A percentile compares a stretch with the other conserved stretches of the same genome.
These are phyloP conservation scores for Aspergillus heteromorphus DNA, from an alignment of 495 filamentous ascomycete genomes.

Conservation along the genomic window DNA sequence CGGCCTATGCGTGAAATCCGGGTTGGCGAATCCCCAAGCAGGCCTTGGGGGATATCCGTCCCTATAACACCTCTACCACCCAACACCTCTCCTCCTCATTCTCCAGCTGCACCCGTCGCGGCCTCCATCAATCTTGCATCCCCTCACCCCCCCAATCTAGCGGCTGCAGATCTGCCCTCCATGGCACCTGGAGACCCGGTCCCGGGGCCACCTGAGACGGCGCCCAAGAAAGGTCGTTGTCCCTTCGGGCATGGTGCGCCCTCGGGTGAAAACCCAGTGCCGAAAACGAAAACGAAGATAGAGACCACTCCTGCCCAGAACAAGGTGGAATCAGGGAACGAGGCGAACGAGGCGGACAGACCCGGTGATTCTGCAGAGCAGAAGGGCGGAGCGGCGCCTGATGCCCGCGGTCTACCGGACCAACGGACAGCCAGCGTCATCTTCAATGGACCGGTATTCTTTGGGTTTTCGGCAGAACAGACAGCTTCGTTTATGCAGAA, in stretches of 20 bases:
- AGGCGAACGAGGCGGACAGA: not conserved
- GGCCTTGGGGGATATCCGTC: slow-evolving; percentile 85
- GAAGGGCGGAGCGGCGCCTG: not conserved
- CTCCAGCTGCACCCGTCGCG: slow-evolving; percentile 19
- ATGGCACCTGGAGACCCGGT: slow-evolving; percentile 13
- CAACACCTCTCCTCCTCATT: slow-evolving; percentile 13
- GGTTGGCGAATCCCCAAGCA: slow-evolving; percentile 81
- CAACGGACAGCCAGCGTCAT: slow-evolving; percentile 52
- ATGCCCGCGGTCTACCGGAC: not conserved
- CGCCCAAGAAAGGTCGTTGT: slow-evolving; percentile 34
- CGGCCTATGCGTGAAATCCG: slow-evolving; percentile 75
- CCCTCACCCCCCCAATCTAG: slow-evolving; percentile 9
- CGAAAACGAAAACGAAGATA: slow-evolving; percentile 10
- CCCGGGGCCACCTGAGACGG: slow-evolving; percentile 18
- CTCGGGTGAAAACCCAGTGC: slow-evolving; percentile 10
- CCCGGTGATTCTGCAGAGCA: not conserved
- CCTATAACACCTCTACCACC: slow-evolving; percentile 34
- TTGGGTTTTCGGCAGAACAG: slow-evolving; percentile 79
- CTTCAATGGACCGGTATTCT: slow-evolving; percentile 85
- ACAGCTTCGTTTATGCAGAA: slow-evolving; percentile 65
- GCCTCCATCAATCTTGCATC: slow-evolving; percentile 15
- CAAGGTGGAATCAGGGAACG: not conserved
- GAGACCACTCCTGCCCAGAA: slow-evolving; percentile 9
- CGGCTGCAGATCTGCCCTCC: slow-evolving; percentile 4
- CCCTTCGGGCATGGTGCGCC: slow-evolving; percentile 44